Conservation (phyloP, 192 early-diverging fungal genomes). For the Linnemannia zychae region DNA sequence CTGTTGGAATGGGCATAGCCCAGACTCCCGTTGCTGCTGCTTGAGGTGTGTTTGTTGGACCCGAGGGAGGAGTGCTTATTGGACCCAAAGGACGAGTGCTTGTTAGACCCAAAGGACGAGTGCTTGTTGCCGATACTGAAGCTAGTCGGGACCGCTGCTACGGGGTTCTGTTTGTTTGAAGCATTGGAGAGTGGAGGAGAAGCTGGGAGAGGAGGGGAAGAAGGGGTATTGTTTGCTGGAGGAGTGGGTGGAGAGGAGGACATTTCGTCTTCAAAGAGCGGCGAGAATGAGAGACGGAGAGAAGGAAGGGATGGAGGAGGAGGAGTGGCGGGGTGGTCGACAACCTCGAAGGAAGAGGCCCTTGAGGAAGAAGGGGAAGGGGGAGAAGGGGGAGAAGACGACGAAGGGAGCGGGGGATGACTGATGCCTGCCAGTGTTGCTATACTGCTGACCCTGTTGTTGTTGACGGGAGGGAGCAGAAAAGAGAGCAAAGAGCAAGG, state of each 20-base stretch:
- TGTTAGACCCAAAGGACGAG: slow-evolving; percentile 25
- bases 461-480: neutral
- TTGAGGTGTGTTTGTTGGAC: slow-evolving; percentile 13
- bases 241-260: neutral
- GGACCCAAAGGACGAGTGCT: slow-evolving; percentile 6
- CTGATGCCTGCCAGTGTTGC: slow-evolving; percentile 43
- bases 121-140: slow-evolving; percentile 28
- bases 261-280: slow-evolving; percentile 33
- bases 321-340: slow-evolving; percentile 23
- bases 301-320: slow-evolving; percentile 21
- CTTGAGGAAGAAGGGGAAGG: slow-evolving; percentile 20
- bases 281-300: slow-evolving; percentile 33
- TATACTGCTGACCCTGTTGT: slow-evolving; percentile 17
- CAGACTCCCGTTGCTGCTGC: slow-evolving; percentile 37
- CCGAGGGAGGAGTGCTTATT: slow-evolving; percentile 33
- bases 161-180: neutral
- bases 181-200: slow-evolving; percentile 9
- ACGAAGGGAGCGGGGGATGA: slow-evolving; percentile 15
- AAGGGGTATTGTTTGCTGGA: neutral
- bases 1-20: slow-evolving; percentile 13
- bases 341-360: slow-evolving; percentile 45
- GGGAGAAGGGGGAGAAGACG: slow-evolving; percentile 21
- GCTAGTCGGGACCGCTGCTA: slow-evolving; percentile 15
- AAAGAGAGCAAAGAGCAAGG: neutral
- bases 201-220: neutral